Percentiles rank a stretch among this genome's conserved stretches.
These are phyloP conservation scores for Candida peoriensis DNA, from an alignment of 805 yeast genomes.

Conservation along the genomic window DNA sequence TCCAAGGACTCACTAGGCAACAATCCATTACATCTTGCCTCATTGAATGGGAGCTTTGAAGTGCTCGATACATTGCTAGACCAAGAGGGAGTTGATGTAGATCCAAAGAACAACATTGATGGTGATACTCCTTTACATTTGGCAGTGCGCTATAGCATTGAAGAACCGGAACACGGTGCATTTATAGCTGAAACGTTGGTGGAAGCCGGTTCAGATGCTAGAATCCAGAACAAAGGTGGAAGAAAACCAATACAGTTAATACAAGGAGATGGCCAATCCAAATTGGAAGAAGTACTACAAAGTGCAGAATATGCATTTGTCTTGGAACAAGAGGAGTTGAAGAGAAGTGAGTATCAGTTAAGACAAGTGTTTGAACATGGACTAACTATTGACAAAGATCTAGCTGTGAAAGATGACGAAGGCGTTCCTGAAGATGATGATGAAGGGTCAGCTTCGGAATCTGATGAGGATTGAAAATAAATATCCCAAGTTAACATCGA, in stretches of 20 bases:
- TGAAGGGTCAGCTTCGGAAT: constrained; percentile 20
- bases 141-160: constrained; percentile 71
- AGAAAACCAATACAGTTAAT: constrained; percentile 74
- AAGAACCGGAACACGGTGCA: constrained; percentile 81
- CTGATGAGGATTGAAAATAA: constrained; percentile 13
- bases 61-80: constrained; percentile 78
- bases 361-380: constrained; percentile 6
- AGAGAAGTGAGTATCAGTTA: constrained; percentile 26
- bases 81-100: constrained; percentile 86
- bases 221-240: constrained; percentile 52
- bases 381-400: constrained; percentile 12
- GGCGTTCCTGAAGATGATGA: constrained; percentile 28
- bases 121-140: constrained; percentile 89
- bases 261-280: constrained; percentile 41
- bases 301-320: constrained; percentile 76
- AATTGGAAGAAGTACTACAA: constrained; percentile 59
- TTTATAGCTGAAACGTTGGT: constrained; percentile 74
- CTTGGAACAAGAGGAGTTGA: constrained; percentile 27
- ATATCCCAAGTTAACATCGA: not conserved
- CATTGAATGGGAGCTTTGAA: constrained; percentile 79
- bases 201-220: constrained; percentile 89
- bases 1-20: constrained; percentile 76
- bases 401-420: constrained; percentile 25
- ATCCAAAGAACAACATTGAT: constrained; percentile 63
- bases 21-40: constrained; percentile 77